phyloP scores from a whole-genome alignment of 768 basidiomycete species.

The Mycena venus region DNA sequence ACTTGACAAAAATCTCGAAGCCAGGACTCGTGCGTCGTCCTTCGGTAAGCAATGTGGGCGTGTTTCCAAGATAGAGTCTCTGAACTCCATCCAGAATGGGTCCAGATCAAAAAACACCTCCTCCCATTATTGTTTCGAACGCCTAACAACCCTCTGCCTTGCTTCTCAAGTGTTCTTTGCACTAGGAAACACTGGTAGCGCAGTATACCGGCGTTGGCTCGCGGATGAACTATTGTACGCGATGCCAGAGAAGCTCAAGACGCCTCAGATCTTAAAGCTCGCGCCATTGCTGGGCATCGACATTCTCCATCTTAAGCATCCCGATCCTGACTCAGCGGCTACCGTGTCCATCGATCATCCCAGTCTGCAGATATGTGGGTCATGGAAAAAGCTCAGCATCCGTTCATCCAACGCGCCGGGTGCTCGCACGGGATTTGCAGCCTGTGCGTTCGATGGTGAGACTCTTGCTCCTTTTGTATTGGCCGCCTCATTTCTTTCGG shows the following conservation, averaged over 20 bases:
- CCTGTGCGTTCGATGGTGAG: conserved; percentile 45
- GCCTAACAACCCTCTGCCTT: conserved; percentile 36
- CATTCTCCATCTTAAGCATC: conserved; percentile 43
- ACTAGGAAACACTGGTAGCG: conserved; percentile 51
- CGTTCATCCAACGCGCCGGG: conserved; percentile 17
- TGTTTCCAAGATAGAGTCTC: conserved; percentile 29
- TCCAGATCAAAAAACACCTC: neutral
- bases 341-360: conserved; percentile 32
- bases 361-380: conserved; percentile 49
- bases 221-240: conserved; percentile 27
- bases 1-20: conserved; percentile 38
- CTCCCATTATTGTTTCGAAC: conserved; percentile 38
- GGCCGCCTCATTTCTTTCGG: neutral
- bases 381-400: conserved; percentile 50
- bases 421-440: conserved; percentile 37
- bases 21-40: neutral
- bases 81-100: neutral
- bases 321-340: conserved; percentile 38
- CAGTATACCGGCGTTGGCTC: conserved; percentile 43
- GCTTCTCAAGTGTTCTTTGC: conserved; percentile 42
- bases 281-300: conserved; percentile 17
- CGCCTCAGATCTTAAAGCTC: conserved; percentile 11
- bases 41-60: conserved; percentile 10
- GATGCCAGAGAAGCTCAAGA: conserved; percentile 31
- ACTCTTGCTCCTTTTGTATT: neutral